Conservation (phyloP, 768 basidiomycete species). For the Pleurotus citrinopileatus region DNA sequence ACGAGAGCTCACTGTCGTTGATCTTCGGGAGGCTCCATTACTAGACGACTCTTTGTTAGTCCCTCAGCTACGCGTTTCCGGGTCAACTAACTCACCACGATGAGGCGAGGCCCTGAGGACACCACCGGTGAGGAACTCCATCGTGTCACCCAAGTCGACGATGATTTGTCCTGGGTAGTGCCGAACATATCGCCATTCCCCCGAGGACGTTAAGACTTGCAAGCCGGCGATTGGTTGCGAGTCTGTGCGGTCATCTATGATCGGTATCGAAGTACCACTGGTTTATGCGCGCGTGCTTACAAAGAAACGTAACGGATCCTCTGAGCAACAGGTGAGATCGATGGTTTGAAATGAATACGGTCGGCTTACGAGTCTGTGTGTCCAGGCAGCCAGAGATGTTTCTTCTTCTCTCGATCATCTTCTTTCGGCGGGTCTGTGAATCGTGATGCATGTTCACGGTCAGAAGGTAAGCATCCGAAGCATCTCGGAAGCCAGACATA, state of each 20-base stretch:
- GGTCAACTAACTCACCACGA: slow-evolving; percentile 12
- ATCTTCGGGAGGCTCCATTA: slow-evolving; percentile 16
- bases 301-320: slow-evolving; percentile 6
- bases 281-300: background rate
- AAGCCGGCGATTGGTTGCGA: slow-evolving; percentile 16
- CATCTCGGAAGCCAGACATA: slow-evolving; percentile 1
- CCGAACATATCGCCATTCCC: slow-evolving; percentile 14
- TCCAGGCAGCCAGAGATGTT: slow-evolving; percentile 15
- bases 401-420: slow-evolving; percentile 15
- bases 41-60: slow-evolving; percentile 1
- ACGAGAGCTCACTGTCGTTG: slow-evolving; percentile 14
- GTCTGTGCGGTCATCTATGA: slow-evolving; percentile 8
- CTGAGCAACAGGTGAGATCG: background rate
- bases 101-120: slow-evolving; percentile 16
- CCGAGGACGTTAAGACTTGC: slow-evolving; percentile 12
- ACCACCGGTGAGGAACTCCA: slow-evolving; percentile 17
- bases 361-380: slow-evolving; percentile 14
- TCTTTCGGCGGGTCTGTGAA: slow-evolving; percentile 13
- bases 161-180: slow-evolving; percentile 17
- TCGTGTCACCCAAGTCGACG: slow-evolving; percentile 15
- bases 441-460: background rate
- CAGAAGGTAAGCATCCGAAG: background rate
- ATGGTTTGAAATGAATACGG: background rate
- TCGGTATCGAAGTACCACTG: background rate
- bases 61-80: background rate